These are phyloP conservation scores for Protomyces pachydermus DNA, from an alignment of 1,139 yeast genomes.

Conservation along the genomic window DNA sequence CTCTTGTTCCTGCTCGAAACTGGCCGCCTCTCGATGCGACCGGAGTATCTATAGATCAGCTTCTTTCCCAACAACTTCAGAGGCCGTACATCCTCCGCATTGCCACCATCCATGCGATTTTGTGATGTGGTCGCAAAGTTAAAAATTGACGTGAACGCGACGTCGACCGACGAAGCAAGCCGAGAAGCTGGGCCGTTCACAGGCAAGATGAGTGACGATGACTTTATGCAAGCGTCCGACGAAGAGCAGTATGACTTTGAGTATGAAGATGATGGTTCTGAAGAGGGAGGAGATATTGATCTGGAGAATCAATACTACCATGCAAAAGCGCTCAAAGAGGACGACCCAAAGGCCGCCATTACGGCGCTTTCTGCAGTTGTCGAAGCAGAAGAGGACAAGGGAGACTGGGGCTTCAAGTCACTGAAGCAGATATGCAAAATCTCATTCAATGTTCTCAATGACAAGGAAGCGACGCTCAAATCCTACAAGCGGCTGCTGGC, in stretches of 20 bases:
- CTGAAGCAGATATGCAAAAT: conserved; percentile 63
- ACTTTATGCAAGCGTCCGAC: conserved; percentile 25
- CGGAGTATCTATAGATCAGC: not conserved
- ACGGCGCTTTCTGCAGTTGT: conserved; percentile 44
- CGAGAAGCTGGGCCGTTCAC: not conserved
- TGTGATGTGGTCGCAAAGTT: not conserved
- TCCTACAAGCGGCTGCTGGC: conserved; percentile 39
- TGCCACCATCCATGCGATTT: not conserved
- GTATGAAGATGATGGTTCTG: conserved; percentile 55
- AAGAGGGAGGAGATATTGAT: conserved; percentile 36
- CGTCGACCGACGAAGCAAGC: not conserved
- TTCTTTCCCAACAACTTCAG: too few species aligned
- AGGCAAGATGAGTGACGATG: conserved; percentile 15
- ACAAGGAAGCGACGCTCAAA: conserved; percentile 40
- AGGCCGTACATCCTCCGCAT: not conserved
- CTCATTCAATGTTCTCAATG: conserved; percentile 40
- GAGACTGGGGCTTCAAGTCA: conserved; percentile 51
- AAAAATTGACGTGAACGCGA: not conserved
- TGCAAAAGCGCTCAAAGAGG: conserved; percentile 62
- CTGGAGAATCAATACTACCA: conserved; percentile 56
- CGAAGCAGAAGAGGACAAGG: conserved; percentile 34
- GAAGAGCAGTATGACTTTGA: conserved; percentile 53
- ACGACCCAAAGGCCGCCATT: conserved; percentile 50
- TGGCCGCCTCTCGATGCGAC: not conserved
- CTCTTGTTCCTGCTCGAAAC: not conserved